Conservation (phyloP, 306 rosid genomes). For the Luffa aegyptiaca region DNA sequence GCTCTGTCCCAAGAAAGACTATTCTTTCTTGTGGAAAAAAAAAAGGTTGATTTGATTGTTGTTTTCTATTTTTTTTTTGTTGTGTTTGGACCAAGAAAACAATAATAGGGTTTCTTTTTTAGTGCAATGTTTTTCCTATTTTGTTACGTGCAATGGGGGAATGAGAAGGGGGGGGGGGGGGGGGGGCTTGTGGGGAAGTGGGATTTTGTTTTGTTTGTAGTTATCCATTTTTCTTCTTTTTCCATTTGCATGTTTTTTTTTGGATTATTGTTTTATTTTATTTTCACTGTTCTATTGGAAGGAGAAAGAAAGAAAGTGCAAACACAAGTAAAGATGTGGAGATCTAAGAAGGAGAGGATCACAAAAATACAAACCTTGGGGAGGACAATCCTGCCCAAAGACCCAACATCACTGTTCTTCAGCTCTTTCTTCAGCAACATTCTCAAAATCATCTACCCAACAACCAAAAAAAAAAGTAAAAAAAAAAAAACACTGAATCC, state of each 20-base stretch:
- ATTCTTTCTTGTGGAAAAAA: no score
- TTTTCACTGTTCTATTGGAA: background rate
- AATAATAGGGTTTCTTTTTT: background rate
- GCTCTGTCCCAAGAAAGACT: background rate
- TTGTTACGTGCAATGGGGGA: background rate
- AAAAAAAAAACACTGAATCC: background rate
- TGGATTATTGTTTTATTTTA: background rate
- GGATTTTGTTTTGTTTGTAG: background rate
- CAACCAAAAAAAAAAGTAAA: background rate
- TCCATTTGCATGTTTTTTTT: background rate
- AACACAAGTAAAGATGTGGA: background rate
- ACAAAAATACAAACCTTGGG: conserved; percentile 47
- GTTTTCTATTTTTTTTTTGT: no score
- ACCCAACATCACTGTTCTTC: conserved; percentile 41
- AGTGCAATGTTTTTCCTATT: background rate
- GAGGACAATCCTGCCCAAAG: conserved; percentile 47
- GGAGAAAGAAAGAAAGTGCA: background rate
- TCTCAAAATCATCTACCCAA: conserved; percentile 19
- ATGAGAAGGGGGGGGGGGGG: background rate
- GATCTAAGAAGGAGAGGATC: background rate
- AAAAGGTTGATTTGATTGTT: background rate
- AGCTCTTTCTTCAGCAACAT: conserved; percentile 36
- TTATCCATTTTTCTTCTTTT: background rate
- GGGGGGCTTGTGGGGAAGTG: background rate
- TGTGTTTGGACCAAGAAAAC: background rate